Evolutionary conservation across 2,329 filamentous ascomycete species (phyloP).

Genomic region (Tolypocladium pustulatum): DNA sequence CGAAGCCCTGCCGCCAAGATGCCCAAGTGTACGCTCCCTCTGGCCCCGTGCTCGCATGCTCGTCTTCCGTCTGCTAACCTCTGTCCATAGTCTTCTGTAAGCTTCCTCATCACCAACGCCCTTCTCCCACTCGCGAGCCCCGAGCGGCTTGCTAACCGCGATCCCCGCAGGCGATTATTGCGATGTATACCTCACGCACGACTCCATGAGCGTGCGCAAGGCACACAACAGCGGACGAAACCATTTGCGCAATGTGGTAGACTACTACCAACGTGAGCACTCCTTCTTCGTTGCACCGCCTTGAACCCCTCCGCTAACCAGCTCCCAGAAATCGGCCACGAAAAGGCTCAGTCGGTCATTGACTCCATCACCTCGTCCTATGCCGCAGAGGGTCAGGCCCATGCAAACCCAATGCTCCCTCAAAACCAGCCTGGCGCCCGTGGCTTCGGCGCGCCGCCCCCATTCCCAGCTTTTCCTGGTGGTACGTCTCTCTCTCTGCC

Average conservation of each 20-base stretch:
- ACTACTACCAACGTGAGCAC: conserved; percentile 92
- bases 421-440: conserved; percentile 51
- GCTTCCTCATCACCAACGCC: conserved; percentile 5
- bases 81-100: conserved; percentile 10
- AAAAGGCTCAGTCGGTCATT: conserved; percentile 97
- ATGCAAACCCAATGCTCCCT: conserved; percentile 73
- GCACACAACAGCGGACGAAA: conserved; percentile 96
- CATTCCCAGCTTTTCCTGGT: conserved; percentile 47
- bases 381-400: conserved; percentile 81
- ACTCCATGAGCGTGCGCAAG: conserved; percentile 99
- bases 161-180: conserved; percentile 68
- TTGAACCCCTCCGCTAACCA: background rate
- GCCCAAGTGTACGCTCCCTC: conserved; percentile 68
- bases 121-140: background rate
- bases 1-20: conserved; percentile 39
- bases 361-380: conserved; percentile 96
- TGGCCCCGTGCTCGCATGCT: conserved; percentile 17
- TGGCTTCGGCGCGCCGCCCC: conserved; percentile 37
- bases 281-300: background rate
- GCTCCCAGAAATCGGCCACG: conserved; percentile 81
- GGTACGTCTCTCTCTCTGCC: conserved; percentile 22
- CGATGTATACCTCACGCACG: conserved; percentile 99
- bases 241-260: conserved; percentile 92
- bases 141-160: conserved; percentile 18
- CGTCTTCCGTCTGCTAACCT: background rate